phyloP scores from a whole-genome alignment of 2,329 filamentous ascomycete genomes.

The Clonostachys byssicola region DNA sequence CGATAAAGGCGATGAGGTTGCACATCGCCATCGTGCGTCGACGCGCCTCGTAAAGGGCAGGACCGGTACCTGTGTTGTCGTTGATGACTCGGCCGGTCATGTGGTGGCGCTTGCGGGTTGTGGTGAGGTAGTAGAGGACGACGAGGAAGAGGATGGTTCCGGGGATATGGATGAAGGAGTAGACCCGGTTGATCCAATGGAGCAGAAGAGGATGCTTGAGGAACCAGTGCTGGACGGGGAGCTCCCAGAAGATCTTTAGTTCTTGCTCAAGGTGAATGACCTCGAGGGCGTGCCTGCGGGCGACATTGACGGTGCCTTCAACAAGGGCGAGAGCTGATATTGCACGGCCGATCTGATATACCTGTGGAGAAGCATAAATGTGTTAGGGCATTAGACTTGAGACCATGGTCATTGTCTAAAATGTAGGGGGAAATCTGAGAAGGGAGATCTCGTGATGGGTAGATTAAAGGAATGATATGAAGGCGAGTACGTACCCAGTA shows the following conservation, averaged over 20 bases:
- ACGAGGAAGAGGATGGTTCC: constrained; percentile 66
- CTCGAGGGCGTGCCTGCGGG: constrained; percentile 64
- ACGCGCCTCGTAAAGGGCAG: constrained; percentile 47
- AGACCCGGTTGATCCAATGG: constrained; percentile 67
- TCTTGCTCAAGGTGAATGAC: constrained; percentile 62
- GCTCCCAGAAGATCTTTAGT: constrained; percentile 62
- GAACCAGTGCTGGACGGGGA: constrained; percentile 53
- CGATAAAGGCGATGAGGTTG: constrained; percentile 55
- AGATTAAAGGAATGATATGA: too few relatives aligned
- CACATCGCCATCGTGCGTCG: constrained; percentile 58
- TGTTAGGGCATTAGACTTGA: constrained; percentile 1
- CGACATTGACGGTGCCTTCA: constrained; percentile 63
- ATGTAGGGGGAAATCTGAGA: too few relatives aligned
- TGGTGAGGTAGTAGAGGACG: constrained; percentile 67
- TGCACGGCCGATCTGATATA: constrained; percentile 71
- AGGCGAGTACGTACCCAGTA: constrained; percentile 62
- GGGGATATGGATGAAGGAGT: constrained; percentile 76
- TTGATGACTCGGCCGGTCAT: constrained; percentile 13
- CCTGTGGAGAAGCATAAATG: constrained; percentile 33
- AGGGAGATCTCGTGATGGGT: too few relatives aligned
- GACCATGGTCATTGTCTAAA: background rate
- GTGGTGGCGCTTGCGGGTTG: constrained; percentile 46
- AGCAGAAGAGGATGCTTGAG: constrained; percentile 48
- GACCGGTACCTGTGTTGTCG: constrained; percentile 19
- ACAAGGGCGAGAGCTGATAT: constrained; percentile 67